Base-by-base conservation (phyloP, 345 rosid genomes). In the Murraya paniculata region DNA sequence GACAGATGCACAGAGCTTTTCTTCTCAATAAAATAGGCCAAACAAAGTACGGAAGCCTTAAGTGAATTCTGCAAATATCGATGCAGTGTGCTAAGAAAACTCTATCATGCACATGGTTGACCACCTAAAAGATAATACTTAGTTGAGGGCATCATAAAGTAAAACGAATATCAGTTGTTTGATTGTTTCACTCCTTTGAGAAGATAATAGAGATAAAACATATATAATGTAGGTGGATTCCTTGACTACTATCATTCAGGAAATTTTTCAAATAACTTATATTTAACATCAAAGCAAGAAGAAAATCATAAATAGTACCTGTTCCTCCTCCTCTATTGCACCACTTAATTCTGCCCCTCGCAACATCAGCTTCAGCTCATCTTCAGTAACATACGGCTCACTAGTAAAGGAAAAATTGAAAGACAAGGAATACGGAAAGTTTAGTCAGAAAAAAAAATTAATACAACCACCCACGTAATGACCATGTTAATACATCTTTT, bases 271-370 rank as follows among this genome's bases (percentile, higher is more conserved):
- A 9, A 28, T 48, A 9, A 16, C 41, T 36, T 25, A 64, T 59
- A 39, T 73, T 27, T 19, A 60, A 48, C 21, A 25, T 31, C 72
- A 68, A 69, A 56, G 72, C 30, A 25, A 38, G 56, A 77, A 21
- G 67, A 10, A 14, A 36, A 57, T 10, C 7, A 30, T 39, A 70
- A 30, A 57, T 16, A 57, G 45, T 73, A 92, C 98, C 94, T 96
- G 99, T 78, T 96, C 99, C 82, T 96, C 99, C 89, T 94, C 99
- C 85, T 96, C 99, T 77, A 96, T 96, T n/a, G 98, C 98, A 6
- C 99, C 99, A 79, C 99, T 96, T 74, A 96, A 62, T 83, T 94
- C 98, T 79, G 98, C 99, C 57, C 99, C 99, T 35, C 97, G 87
- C 84, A 96, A 78, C 99, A 96, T 94, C 86, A 96, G 81, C 86